Base-by-base conservation (phyloP, 257 asterid species). In the Scutellaria galericulata region DNA sequence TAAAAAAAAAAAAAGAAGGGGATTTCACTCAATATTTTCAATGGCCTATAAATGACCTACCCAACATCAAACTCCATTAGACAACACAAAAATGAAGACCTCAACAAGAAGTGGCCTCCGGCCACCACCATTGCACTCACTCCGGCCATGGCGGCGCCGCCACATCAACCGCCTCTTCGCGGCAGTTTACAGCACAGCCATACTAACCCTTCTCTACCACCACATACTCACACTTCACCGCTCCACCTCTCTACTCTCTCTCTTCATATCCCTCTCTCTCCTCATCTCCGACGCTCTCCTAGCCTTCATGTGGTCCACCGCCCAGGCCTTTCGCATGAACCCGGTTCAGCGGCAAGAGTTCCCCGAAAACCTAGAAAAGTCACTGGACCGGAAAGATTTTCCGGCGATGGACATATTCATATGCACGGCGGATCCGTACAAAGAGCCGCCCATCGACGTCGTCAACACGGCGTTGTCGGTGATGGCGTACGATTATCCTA, bases 401-500 rank as follows among this genome's bases (percentile, higher is more conserved):
- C 91, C 97, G 52, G 82, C 78, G 9, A 0, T 90, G 63, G 93
- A 90, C 66, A 75, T 90, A 66, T 88, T 90, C 71, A 85, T 90
- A 47, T 90, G 97, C 81, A 90, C 93, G 60, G 97, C 95, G 52
- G 96, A 90, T 55, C 97, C 97, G 7, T 77, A 56, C 64, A 90
- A 86, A 60, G 93, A 90, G 80, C 96, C 93, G 18, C 96, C 96
- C 0, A 18, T 83, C 8, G 67, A 72, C 60, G 97, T 88, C 3
- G 87, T 83, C 0, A 86, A 88, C 80, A 90, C 96, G 24, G 97
- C 96, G 52, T 56, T 88, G 62, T 90, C 97, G 4, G 93, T 88
- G 7, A 82, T 90, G 93, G 90, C 93, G 9, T 90, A 86, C 0
- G 96, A 90, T 41, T 90, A 82, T 70, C 96, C 91, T 42, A 2